Base-by-base conservation (phyloP, 164 flowering plant species). In the Macadamia tetraphylla region DNA sequence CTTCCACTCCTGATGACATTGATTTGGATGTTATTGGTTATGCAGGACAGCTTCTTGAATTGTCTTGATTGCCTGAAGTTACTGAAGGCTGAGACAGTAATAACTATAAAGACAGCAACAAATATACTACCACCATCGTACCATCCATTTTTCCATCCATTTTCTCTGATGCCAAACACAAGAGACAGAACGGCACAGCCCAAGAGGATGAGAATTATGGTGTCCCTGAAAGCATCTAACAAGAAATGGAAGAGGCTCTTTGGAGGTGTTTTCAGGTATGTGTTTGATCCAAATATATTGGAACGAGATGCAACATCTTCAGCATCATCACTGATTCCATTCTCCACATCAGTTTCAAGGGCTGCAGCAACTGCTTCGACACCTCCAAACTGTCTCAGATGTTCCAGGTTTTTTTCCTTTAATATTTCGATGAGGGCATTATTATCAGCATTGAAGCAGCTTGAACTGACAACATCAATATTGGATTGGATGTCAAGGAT, bases 71-170 rank as follows among this genome's bases (percentile, higher is more conserved):
- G 88, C 61, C 73, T 76, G 67, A 67, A 79, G 49, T 83, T 81
- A 29, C 82, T 77, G 0, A 67, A 51, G 3, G 84, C 75, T 9
- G 89, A 76, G n/a, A 85, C 84, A 29, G 43, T 60, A 15, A 86
- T 65, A 11, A 84, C 85, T 0, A 84, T 60, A 35, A 86, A 60
- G 5, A 84, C 76, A 5, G 86, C 85, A 9, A 86, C 29, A 35
- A 74, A 55, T 11, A 81, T 84, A 59, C 82, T 84, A 1, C 83
- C 87, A 5, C 87, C 86, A 29, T 85, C 86, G 6, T 79, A 82
- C 86, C 86, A 84, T 0, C 86, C 87, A 6, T 80, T 78, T 61
- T 73, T 77, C 6, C 29, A 9, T 9, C 87, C 85, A 61, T 82
- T 61, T n/a, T 77, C 76, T 55, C 72, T 78, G 58, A 83, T 83